Evolutionary conservation across 768 basidiomycete genomes (phyloP).

Genomic region (Pleurotus cornucopiae): DNA sequence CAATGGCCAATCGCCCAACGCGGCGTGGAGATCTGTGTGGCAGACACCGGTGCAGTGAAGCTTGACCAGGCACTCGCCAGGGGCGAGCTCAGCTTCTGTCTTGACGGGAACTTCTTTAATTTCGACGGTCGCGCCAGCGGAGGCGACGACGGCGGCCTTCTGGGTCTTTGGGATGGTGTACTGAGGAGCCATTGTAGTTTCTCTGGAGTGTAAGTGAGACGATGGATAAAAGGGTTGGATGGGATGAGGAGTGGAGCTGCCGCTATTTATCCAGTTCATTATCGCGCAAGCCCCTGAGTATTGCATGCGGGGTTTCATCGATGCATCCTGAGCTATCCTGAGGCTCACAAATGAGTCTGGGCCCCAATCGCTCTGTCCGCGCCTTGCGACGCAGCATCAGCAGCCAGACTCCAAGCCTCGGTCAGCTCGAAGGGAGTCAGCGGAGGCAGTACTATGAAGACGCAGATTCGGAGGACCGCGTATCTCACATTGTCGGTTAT

Average conservation of each 20-base stretch:
- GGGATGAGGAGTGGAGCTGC: neutral
- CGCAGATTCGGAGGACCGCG: too few species aligned
- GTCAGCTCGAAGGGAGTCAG: too few species aligned
- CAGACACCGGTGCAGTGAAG: constrained; percentile 80
- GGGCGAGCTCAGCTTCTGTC: constrained; percentile 48
- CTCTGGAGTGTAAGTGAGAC: neutral
- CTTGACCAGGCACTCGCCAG: constrained; percentile 74
- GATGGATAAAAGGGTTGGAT: neutral
- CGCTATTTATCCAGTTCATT: neutral
- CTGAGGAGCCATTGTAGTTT: neutral
- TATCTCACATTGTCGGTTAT: too few species aligned
- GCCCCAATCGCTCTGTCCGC: too few species aligned
- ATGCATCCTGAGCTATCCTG: too few species aligned
- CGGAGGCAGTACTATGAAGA: too few species aligned
- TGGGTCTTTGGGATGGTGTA: constrained; percentile 34
- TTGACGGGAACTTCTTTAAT: constrained; percentile 52
- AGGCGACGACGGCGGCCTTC: constrained; percentile 37
- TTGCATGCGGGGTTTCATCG: too few species aligned
- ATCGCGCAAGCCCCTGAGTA: neutral
- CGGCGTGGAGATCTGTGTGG: constrained; percentile 80
- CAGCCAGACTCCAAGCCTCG: too few species aligned
- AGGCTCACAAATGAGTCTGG: too few species aligned
- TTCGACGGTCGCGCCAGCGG: constrained; percentile 27
- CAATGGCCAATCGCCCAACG: constrained; percentile 77
- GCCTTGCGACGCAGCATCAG: too few species aligned